Base-by-base conservation (phyloP, 73 alveolate genomes). In the Vitrella brassicaformis region DNA sequence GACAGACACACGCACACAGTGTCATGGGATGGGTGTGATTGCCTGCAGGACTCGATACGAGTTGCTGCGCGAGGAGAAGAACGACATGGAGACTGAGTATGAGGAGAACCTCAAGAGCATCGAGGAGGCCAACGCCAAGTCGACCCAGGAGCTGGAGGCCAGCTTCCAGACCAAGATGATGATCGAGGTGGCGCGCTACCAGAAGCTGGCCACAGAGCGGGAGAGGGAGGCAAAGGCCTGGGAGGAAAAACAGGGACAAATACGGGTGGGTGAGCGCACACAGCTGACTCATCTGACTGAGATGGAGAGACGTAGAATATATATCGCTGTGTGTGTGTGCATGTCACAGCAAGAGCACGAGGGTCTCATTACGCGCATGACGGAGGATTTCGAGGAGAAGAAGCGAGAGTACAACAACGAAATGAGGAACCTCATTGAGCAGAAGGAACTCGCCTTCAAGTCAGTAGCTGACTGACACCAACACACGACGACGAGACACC, bases 31-130 rank as follows among this genome's bases (percentile, higher is more conserved):
- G n/a, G n/a, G n/a, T n/a, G n/a, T n/a, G n/a, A n/a, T n/a, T n/a
- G n/a, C n/a, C n/a, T n/a, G n/a, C n/a, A 81, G 85, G 70, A 82
- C 84, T 39, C 83, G 80, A 80, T 87, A 83, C 66, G 93, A 87
- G 71, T 81, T 85, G 39, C 72, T 87, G 70, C 39, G 86, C 27
- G 94, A 88, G 68, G 85, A 82, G 84, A 88, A 88, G 78, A 79
- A 86, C 31, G 94, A 88, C 47, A 85, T 77, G 80, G 94, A 88
- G 77, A 80, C 74, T 78, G 84, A 86, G 67, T 79, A 79, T 66
- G 94, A 88, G 66, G 94, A 88, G 71, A 74, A 73, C 47, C 78
- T 88, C 71, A 88, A 80, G 84, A 71, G 68, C 32, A 72, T 84
- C 28, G 87, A 87, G 30, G 91, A 88, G 74, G 27, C 47, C 39